Conservation (phyloP, 1,284 basidiomycete genomes). For the Ganoderma sp. region DNA sequence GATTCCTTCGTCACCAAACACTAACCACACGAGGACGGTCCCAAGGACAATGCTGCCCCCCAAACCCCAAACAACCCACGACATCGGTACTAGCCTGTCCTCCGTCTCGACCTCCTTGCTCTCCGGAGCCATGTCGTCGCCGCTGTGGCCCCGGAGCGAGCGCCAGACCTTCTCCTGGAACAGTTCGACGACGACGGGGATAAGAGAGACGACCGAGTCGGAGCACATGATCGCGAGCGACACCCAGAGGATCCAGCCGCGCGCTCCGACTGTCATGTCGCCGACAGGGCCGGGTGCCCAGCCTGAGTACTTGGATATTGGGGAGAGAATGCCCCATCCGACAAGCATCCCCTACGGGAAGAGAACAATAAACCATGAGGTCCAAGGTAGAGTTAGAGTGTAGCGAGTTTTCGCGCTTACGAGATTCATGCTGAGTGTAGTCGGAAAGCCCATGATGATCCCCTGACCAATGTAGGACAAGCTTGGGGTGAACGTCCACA, state of each 20-base stretch:
- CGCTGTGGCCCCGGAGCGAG: slow-evolving; percentile 19
- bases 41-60: slow-evolving; percentile 69
- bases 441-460: slow-evolving; percentile 98
- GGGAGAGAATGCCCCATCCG: slow-evolving; percentile 92
- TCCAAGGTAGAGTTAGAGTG: slow-evolving; percentile 7
- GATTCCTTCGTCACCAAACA: slow-evolving; percentile 91
- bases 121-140: slow-evolving; percentile 41
- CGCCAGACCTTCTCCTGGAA: slow-evolving; percentile 38
- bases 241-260: slow-evolving; percentile 95
- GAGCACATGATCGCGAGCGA: slow-evolving; percentile 95
- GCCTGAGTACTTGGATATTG: slow-evolving; percentile 78
- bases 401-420: slow-evolving; percentile 46
- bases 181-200: slow-evolving; percentile 66
- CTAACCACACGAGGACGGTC: slow-evolving; percentile 81
- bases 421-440: slow-evolving; percentile 91
- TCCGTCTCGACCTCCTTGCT: slow-evolving; percentile 80
- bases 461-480: slow-evolving; percentile 93
- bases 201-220: slow-evolving; percentile 85
- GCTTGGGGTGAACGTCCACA: slow-evolving; percentile 95
- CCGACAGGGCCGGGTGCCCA: slow-evolving; percentile 93
- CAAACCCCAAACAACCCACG: slow-evolving; percentile 81
- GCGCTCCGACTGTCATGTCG: slow-evolving; percentile 82
- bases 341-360: slow-evolving; percentile 83
- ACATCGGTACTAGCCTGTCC: slow-evolving; percentile 80
- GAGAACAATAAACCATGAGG: neutral